These are phyloP conservation scores for Xylaria sp. DNA, from an alignment of 495 filamentous ascomycete species.

Conservation along the genomic window DNA sequence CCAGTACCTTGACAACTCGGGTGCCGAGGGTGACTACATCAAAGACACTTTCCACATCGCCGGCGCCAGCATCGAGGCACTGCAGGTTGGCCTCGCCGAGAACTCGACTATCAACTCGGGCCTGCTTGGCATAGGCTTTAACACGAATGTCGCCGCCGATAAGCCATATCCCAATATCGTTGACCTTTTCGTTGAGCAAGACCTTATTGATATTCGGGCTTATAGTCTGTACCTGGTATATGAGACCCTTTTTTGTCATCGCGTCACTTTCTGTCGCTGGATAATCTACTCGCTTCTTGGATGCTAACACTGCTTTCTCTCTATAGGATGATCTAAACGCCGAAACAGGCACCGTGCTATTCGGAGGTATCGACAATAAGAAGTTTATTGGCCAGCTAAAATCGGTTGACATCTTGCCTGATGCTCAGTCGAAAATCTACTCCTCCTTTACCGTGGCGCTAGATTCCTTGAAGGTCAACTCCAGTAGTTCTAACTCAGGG, in stretches of 20 bases:
- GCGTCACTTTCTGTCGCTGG: neutral
- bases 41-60: slow-evolving; percentile 77
- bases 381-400: slow-evolving; percentile 80
- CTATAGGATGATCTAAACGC: slow-evolving; percentile 58
- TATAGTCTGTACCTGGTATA: slow-evolving; percentile 81
- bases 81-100: slow-evolving; percentile 87
- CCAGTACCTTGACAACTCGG: slow-evolving; percentile 77
- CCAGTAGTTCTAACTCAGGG: slow-evolving; percentile 44
- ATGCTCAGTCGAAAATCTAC: slow-evolving; percentile 38
- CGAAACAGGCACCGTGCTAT: slow-evolving; percentile 79
- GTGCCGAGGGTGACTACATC: slow-evolving; percentile 73
- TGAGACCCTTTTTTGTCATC: neutral
- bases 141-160: slow-evolving; percentile 71
- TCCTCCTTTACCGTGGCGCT: slow-evolving; percentile 51
- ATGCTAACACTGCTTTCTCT: slow-evolving; percentile 4
- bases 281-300: neutral
- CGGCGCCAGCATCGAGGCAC: slow-evolving; percentile 63
- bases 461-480: slow-evolving; percentile 38
- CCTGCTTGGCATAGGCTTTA: slow-evolving; percentile 90
- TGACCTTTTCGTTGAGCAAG: slow-evolving; percentile 70
- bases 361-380: slow-evolving; percentile 86
- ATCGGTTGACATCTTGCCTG: slow-evolving; percentile 70
- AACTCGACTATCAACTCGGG: slow-evolving; percentile 71
- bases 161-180: slow-evolving; percentile 80
- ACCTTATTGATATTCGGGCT: slow-evolving; percentile 77